Evolutionary conservation across 2,329 filamentous ascomycete genomes (phyloP).

Genomic region (Trichoderma aggressivum): DNA sequence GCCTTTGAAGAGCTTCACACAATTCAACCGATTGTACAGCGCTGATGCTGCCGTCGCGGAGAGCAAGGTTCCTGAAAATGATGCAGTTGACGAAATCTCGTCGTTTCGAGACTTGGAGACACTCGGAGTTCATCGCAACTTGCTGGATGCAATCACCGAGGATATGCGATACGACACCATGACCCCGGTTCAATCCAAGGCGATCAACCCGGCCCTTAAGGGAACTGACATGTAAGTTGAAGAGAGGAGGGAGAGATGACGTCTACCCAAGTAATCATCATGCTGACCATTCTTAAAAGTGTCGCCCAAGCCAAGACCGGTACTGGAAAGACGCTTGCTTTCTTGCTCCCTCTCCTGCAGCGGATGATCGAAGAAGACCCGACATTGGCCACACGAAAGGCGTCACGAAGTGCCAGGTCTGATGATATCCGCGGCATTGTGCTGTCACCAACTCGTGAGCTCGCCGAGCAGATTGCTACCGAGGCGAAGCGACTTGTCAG

Average conservation of each 20-base stretch:
- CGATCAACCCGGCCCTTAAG: slow-evolving; percentile 74
- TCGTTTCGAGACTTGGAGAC: slow-evolving; percentile 45
- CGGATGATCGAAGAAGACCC: slow-evolving; percentile 67
- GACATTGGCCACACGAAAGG: slow-evolving; percentile 49
- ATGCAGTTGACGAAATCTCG: slow-evolving; percentile 28
- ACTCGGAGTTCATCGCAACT: slow-evolving; percentile 56
- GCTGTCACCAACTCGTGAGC: slow-evolving; percentile 75
- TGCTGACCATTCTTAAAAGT: slow-evolving; percentile 40
- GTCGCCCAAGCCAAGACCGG: slow-evolving; percentile 95
- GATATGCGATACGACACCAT: slow-evolving; percentile 77
- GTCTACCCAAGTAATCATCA: neutral
- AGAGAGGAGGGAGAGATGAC: neutral
- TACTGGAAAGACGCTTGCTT: slow-evolving; percentile 94
- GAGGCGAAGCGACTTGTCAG: slow-evolving; percentile 69
- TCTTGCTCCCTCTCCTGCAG: slow-evolving; percentile 82
- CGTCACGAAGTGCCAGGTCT: slow-evolving; percentile 37
- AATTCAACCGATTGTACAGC: slow-evolving; percentile 38
- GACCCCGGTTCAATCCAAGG: slow-evolving; percentile 87
- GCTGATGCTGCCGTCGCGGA: slow-evolving; percentile 35
- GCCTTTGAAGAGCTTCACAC: slow-evolving; percentile 25
- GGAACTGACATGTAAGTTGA: slow-evolving; percentile 75
- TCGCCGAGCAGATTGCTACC: slow-evolving; percentile 74
- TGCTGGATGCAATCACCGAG: slow-evolving; percentile 66
- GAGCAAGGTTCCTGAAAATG: slow-evolving; percentile 14
- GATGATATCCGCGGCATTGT: slow-evolving; percentile 67